Percentiles rank a stretch among this genome's conserved stretches.
These are phyloP conservation scores for Pisolithus thermaeus DNA, from an alignment of 1,284 basidiomycete species.

Conservation along the genomic window DNA sequence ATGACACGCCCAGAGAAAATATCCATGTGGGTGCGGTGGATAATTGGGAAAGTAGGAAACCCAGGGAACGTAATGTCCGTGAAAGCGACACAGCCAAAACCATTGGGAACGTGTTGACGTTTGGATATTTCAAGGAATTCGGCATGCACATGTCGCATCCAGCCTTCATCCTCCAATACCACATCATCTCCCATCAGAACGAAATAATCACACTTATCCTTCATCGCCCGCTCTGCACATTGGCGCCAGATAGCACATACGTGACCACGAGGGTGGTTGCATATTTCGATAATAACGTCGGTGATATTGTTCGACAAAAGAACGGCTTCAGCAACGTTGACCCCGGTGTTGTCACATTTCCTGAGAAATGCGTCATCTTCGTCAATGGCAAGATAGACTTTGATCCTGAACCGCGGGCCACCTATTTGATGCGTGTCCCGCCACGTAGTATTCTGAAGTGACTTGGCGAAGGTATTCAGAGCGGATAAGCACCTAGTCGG, in stretches of 20 bases:
- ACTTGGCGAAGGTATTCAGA: constrained; percentile 38
- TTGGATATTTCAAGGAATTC: constrained; percentile 35
- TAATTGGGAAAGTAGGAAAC: constrained; percentile 56
- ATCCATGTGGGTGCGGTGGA: constrained; percentile 50
- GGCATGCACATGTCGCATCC: constrained; percentile 40
- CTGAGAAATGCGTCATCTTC: constrained; percentile 41
- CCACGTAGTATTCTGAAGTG: constrained; percentile 42
- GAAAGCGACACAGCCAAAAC: constrained; percentile 55
- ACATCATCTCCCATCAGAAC: constrained; percentile 56
- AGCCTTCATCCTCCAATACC: constrained; percentile 41
- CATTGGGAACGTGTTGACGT: constrained; percentile 30
- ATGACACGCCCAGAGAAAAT: constrained; percentile 48
- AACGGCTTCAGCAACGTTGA: constrained; percentile 34
- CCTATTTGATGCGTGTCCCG: constrained; percentile 34
- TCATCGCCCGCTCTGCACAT: constrained; percentile 42
- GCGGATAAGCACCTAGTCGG: constrained; percentile 36
- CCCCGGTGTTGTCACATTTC: constrained; percentile 7
- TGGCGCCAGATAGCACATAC: constrained; percentile 52
- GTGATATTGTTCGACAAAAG: constrained; percentile 33
- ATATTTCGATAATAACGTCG: constrained; percentile 33
- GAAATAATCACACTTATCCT: constrained; percentile 45
- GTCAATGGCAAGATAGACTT: constrained; percentile 52
- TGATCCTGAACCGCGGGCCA: constrained; percentile 30
- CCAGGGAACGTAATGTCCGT: constrained; percentile 51
- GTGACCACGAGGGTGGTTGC: constrained; percentile 37